A percentile compares a stretch with the other conserved stretches of the same genome.
Conservation (phyloP, 2,329 filamentous ascomycete genomes). For the Pseudogymnoascus sp. region DNA sequence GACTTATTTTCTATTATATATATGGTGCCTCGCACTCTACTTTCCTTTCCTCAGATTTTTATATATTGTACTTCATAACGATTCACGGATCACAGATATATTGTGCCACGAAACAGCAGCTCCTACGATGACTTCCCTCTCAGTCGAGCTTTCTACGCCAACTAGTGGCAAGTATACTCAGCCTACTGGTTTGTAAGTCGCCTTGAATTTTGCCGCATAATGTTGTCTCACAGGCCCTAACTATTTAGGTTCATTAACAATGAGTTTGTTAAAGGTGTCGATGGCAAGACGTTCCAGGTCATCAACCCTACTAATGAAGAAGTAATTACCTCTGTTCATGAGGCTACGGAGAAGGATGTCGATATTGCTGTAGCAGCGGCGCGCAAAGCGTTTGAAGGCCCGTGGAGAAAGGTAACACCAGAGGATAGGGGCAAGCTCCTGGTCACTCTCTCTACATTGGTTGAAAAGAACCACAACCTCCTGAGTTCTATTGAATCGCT, state of each 20-base stretch:
- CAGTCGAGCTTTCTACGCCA: conserved; percentile 23
- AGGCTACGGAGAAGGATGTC: conserved; percentile 82
- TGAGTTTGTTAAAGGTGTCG: conserved; percentile 74
- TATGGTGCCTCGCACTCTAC: background rate
- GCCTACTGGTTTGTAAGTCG: conserved; percentile 35
- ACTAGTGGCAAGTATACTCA: conserved; percentile 27
- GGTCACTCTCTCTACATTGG: conserved; percentile 68
- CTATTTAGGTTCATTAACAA: conserved; percentile 65
- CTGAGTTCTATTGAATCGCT: conserved; percentile 78
- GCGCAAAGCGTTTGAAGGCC: conserved; percentile 72
- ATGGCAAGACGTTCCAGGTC: conserved; percentile 86
- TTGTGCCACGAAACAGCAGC: background rate
- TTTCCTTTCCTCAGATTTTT: background rate
- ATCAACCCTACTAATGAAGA: conserved; percentile 83
- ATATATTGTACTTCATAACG: background rate
- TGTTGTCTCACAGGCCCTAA: background rate
- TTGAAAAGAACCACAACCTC: conserved; percentile 68
- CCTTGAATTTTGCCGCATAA: background rate
- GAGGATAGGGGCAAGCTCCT: conserved; percentile 62
- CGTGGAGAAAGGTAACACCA: conserved; percentile 61
- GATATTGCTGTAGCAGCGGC: conserved; percentile 75
- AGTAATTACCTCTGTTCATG: conserved; percentile 72
- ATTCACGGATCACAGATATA: background rate
- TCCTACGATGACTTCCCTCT: conserved; percentile 19
- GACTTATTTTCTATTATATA: background rate